These are phyloP conservation scores for Coprinopsis sp. DNA, from an alignment of 768 basidiomycete species.

Conservation along the genomic window DNA sequence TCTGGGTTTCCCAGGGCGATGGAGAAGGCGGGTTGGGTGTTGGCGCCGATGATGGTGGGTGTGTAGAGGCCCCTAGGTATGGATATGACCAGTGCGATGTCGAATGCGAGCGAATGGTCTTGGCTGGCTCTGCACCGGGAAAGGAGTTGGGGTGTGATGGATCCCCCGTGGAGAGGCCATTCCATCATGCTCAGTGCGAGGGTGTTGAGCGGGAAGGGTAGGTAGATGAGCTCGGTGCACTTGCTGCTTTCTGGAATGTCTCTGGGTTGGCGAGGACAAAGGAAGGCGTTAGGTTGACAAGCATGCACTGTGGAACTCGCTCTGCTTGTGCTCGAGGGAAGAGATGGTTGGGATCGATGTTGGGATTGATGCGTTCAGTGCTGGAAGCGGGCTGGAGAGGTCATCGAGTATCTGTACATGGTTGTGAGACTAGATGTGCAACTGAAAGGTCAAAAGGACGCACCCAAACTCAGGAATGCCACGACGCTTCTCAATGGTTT, in stretches of 20 bases:
- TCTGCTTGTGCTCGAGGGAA: constrained; percentile 20
- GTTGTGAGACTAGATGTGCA: no score
- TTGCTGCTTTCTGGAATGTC: constrained; percentile 45
- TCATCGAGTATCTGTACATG: constrained; percentile 65
- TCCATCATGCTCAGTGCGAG: constrained; percentile 75
- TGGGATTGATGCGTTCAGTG: constrained; percentile 68
- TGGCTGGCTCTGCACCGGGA: constrained; percentile 47
- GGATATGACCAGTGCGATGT: constrained; percentile 73
- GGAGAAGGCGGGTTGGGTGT: constrained; percentile 52
- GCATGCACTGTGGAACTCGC: constrained; percentile 3
- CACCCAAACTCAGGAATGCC: constrained; percentile 84
- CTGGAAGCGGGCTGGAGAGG: constrained; percentile 56
- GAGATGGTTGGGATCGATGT: no score
- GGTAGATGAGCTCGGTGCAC: constrained; percentile 68
- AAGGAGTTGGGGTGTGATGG: constrained; percentile 44
- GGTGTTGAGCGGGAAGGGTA: constrained; percentile 80
- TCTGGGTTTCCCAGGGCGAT: constrained; percentile 64
- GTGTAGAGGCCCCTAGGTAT: constrained; percentile 83
- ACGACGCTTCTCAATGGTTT: constrained; percentile 87
- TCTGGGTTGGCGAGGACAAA: constrained; percentile 34
- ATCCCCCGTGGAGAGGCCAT: constrained; percentile 80
- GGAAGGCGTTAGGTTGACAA: constrained; percentile 37
- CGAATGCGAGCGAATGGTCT: constrained; percentile 72
- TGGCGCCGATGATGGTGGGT: constrained; percentile 57
- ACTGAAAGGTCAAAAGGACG: no score